Percentiles rank a stretch among this genome's conserved stretches.
Evolutionary conservation across 441 rosid genomes (phyloP).

Genomic region (Arabidopsis lyrata): DNA sequence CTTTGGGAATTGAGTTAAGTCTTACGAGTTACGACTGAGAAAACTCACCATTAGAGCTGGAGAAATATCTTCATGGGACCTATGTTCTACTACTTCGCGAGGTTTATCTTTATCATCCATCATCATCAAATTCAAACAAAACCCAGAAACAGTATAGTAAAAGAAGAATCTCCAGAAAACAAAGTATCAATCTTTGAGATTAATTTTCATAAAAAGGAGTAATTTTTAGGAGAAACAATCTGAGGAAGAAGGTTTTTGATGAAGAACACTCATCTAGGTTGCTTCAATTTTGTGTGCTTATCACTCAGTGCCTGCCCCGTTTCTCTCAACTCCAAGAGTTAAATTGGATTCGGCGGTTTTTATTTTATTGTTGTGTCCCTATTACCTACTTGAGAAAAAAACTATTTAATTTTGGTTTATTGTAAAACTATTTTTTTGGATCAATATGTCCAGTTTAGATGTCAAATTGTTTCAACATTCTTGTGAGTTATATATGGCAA

Average conservation of each 20-base stretch:
- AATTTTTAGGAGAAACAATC: not conserved
- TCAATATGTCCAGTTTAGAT: not conserved
- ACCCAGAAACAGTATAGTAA: conserved; percentile 34
- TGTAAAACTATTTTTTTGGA: not conserved
- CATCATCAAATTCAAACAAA: conserved; percentile 31
- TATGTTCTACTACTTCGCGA: not conserved
- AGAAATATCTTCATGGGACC: conserved; percentile 36
- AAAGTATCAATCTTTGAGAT: conserved; percentile 11
- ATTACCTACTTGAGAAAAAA: not conserved
- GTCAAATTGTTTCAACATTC: not conserved
- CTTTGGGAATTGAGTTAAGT: not conserved
- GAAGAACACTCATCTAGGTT: not conserved
- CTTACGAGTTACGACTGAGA: conserved; percentile 7
- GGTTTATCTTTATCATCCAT: conserved; percentile 12
- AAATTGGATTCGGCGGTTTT: conserved; percentile 20
- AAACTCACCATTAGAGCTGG: conserved; percentile 36
- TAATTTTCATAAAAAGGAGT: not conserved
- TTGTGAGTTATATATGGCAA: not conserved
- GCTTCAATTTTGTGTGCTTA: not conserved
- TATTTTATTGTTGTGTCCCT: not conserved
- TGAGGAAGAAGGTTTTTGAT: not conserved
- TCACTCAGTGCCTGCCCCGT: conserved; percentile 29
- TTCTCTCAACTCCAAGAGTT: conserved; percentile 20
- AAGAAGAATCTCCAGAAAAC: not conserved
- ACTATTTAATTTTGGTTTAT: not conserved